Conservation (phyloP, 2,329 filamentous ascomycete species). For the Aspergillus vadensis region DNA sequence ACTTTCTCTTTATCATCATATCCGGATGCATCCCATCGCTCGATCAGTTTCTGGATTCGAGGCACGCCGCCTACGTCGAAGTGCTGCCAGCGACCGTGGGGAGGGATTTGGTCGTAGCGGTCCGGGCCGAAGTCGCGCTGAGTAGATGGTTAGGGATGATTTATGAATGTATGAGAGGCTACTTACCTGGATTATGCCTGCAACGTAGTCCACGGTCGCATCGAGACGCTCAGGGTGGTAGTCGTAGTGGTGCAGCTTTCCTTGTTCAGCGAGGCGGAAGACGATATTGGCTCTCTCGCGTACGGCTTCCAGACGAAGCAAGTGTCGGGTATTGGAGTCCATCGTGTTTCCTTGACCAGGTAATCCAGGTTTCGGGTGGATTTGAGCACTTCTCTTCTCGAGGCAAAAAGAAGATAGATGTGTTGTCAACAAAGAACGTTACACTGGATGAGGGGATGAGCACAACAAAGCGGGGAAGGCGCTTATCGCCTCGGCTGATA, state of each 20-base stretch:
- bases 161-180: not conserved
- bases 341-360: constrained; percentile 4
- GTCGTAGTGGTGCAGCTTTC: constrained; percentile 47
- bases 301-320: constrained; percentile 34
- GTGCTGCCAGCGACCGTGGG: constrained; percentile 64
- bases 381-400: too few relatives aligned
- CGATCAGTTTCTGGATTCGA: constrained; percentile 51
- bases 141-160: not conserved
- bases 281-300: constrained; percentile 31
- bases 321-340: constrained; percentile 27
- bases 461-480: constrained; percentile 6
- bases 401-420: not conserved
- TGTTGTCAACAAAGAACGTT: too few relatives aligned
- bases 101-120: constrained; percentile 52
- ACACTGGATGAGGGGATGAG: not conserved
- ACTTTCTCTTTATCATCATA: constrained; percentile 52
- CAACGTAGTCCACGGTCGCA: constrained; percentile 48
- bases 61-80: constrained; percentile 60
- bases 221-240: constrained; percentile 43
- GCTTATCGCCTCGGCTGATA: constrained; percentile 12
- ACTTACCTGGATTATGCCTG: constrained; percentile 47
- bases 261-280: constrained; percentile 41
- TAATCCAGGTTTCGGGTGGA: too few relatives aligned
- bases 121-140: constrained; percentile 57
- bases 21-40: constrained; percentile 48